Evolutionary conservation across 495 filamentous ascomycete species (phyloP).

Genomic region (Poronia punctata): DNA sequence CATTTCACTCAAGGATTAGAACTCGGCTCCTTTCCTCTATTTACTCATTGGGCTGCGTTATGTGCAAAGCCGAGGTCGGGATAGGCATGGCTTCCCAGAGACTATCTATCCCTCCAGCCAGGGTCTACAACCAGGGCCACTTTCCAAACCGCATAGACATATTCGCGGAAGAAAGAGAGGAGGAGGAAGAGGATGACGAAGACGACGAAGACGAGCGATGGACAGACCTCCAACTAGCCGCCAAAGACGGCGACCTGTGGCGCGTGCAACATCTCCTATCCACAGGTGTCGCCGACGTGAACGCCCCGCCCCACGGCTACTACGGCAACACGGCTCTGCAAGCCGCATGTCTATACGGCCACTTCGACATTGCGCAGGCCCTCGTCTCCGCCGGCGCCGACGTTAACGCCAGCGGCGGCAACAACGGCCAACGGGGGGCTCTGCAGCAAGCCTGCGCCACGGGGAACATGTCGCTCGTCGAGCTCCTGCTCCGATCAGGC

Average conservation of each 20-base stretch:
- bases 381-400: constrained; percentile 24
- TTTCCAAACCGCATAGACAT: no score
- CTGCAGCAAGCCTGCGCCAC: constrained; percentile 25
- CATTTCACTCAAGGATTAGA: neutral
- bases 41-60: neutral
- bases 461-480: constrained; percentile 19
- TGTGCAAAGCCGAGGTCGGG: neutral
- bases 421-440: constrained; percentile 21
- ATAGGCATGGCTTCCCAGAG: constrained; percentile 5
- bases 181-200: constrained; percentile 2
- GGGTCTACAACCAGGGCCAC: neutral
- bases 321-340: constrained; percentile 31
- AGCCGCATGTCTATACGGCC: constrained; percentile 23
- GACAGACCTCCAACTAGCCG: constrained; percentile 21
- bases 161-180: neutral
- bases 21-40: neutral
- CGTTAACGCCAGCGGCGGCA: constrained; percentile 24
- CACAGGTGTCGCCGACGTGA: constrained; percentile 16
- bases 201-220: constrained; percentile 11
- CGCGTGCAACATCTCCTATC: constrained; percentile 14
- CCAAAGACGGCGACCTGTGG: constrained; percentile 12
- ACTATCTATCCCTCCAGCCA: constrained; percentile 1
- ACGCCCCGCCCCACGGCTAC: constrained; percentile 21
- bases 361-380: constrained; percentile 16
- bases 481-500: constrained; percentile 14